These are phyloP conservation scores for Cavenderia fasciculata DNA, from an alignment of 78 protist species.

Conservation along the genomic window DNA sequence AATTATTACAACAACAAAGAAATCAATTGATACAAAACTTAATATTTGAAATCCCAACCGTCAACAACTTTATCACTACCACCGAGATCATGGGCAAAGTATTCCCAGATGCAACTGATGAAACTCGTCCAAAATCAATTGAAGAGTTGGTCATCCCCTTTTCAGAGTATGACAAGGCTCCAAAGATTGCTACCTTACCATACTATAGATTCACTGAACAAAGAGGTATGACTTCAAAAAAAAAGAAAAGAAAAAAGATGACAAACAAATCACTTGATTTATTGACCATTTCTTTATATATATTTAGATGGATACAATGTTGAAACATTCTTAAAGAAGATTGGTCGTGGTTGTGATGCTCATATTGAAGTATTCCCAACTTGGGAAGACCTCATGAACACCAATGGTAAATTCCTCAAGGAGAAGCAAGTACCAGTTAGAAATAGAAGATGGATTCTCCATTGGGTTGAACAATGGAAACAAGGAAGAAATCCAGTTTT, in stretches of 20 bases:
- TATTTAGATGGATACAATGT: constrained; percentile 59
- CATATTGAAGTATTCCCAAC: constrained; percentile 36
- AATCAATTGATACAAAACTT: not conserved
- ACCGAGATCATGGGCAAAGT: not conserved
- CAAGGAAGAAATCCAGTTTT: constrained; percentile 72
- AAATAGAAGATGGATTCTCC: constrained; percentile 71
- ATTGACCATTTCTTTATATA: not conserved
- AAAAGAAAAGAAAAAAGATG: not conserved
- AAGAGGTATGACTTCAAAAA: constrained; percentile 12
- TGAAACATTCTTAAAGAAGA: constrained; percentile 47
- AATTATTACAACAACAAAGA: not conserved
- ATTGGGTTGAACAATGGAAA: constrained; percentile 75
- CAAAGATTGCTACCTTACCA: not conserved
- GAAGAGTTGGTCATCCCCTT: constrained; percentile 43
- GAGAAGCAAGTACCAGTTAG: constrained; percentile 28
- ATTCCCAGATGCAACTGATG: constrained; percentile 15
- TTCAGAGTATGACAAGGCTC: not conserved
- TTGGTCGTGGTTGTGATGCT: constrained; percentile 58
- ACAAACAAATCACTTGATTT: not conserved
- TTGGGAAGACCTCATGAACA: constrained; percentile 65
- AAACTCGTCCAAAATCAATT: not conserved
- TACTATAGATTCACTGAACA: constrained; percentile 58
- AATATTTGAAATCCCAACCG: too few relatives aligned
- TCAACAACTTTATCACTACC: not conserved
- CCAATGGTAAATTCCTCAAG: constrained; percentile 26